Percentiles rank a stretch among this genome's conserved stretches.
Evolutionary conservation across 2,329 filamentous ascomycete species (phyloP).

Genomic region (Thielaviopsis cerberus): DNA sequence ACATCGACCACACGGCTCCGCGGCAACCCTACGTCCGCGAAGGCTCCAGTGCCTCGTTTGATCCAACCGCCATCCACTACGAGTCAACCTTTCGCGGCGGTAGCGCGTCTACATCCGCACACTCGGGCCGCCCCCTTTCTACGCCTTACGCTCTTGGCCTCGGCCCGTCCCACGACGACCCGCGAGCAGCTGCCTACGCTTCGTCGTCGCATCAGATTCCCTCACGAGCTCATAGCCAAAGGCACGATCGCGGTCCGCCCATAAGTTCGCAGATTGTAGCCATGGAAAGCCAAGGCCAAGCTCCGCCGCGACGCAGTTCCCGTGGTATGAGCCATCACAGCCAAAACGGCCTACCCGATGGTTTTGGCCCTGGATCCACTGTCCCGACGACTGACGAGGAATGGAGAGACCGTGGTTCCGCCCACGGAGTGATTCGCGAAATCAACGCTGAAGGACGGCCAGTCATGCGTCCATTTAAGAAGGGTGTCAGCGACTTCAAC

Average conservation of each 20-base stretch:
- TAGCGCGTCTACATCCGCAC: conserved; percentile 9
- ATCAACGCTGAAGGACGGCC: conserved; percentile 70
- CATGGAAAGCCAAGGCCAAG: conserved; percentile 1
- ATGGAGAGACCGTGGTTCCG: conserved; percentile 91
- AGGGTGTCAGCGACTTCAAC: conserved; percentile 89
- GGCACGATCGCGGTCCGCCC: neutral
- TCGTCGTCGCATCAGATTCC: conserved; percentile 5
- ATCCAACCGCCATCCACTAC: conserved; percentile 7
- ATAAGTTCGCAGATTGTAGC: neutral
- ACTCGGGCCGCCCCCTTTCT: conserved; percentile 7
- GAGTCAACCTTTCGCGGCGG: conserved; percentile 7
- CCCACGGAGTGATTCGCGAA: conserved; percentile 63
- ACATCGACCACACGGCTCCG: conserved; percentile 3
- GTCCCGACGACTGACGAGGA: conserved; percentile 55
- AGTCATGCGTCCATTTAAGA: conserved; percentile 72
- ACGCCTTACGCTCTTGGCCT: conserved; percentile 7
- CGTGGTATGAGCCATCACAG: conserved; percentile 44
- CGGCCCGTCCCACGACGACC: conserved; percentile 25
- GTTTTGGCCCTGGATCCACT: conserved; percentile 24
- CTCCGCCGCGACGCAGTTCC: conserved; percentile 37
- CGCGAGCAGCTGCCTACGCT: conserved; percentile 1
- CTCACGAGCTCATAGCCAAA: conserved; percentile 8
- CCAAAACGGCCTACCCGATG: conserved; percentile 15
- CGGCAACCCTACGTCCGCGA: conserved; percentile 10
- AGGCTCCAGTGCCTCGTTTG: conserved; percentile 8